These are phyloP conservation scores for Eucalyptus curtisii DNA, from an alignment of 345 rosid genomes.

Conservation along the genomic window DNA sequence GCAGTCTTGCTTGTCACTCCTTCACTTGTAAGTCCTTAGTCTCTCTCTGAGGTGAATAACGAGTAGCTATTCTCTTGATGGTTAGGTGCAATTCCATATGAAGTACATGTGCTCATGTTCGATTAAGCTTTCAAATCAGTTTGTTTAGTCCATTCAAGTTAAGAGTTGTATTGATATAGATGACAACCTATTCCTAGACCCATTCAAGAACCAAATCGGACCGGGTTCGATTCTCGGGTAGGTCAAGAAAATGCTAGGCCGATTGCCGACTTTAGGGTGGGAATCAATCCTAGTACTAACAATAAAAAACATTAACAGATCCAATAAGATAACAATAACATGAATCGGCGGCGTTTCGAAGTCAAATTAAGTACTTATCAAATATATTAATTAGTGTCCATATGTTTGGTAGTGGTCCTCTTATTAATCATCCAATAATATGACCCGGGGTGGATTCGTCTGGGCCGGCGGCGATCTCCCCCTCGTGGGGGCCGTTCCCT, in stretches of 20 bases:
- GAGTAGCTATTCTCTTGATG: background rate
- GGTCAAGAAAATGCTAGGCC: background rate
- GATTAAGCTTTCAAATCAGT: too few species aligned
- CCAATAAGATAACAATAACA: background rate
- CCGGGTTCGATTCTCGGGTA: rapidly evolving
- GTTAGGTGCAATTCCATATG: background rate
- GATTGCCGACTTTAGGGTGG: background rate
- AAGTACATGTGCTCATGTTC: background rate
- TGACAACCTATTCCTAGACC: background rate
- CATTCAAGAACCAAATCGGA: background rate
- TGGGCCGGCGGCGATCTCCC: background rate
- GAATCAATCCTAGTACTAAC: too few species aligned
- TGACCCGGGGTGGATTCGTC: background rate
- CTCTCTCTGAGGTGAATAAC: background rate
- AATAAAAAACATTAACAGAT: background rate
- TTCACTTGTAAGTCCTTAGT: background rate
- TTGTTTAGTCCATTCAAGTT: background rate
- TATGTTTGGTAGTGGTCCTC: background rate
- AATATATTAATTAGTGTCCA: background rate
- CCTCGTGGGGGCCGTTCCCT: background rate
- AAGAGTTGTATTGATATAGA: too few species aligned
- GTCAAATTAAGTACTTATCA: background rate
- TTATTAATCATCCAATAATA: background rate
- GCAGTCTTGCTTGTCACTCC: background rate
- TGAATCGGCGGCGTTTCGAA: background rate